phyloP scores from a whole-genome alignment of 345 rosid species.

The Trapa incisa region DNA sequence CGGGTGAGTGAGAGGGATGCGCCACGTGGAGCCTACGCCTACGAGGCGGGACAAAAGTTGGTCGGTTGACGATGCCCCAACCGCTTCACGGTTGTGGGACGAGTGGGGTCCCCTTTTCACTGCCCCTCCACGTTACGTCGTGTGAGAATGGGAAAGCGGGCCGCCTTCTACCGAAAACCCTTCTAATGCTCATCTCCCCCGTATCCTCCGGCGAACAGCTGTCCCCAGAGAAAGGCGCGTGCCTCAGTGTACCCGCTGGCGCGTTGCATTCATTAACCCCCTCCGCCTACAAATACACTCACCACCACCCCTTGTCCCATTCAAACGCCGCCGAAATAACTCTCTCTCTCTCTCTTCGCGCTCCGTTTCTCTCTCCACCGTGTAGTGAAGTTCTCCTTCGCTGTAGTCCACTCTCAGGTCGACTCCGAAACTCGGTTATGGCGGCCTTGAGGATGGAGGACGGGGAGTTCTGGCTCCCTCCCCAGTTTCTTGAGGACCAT shows the following conservation, averaged over 20 bases:
- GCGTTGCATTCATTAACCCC: not conserved
- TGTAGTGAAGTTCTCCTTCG: not conserved
- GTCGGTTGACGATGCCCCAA: conserved; percentile 3
- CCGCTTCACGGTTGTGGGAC: not conserved
- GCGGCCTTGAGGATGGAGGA: conserved; percentile 46
- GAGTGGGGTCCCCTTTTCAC: not conserved
- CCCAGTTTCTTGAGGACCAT: conserved; percentile 65
- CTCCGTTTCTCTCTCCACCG: not conserved
- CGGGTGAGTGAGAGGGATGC: not conserved
- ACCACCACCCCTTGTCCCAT: not conserved
- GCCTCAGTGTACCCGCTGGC: not conserved
- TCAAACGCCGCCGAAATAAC: not conserved
- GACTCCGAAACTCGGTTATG: not conserved
- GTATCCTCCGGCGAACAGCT: not conserved
- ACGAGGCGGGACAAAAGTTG: not conserved
- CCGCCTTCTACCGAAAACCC: not conserved
- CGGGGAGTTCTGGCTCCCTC: conserved; percentile 72
- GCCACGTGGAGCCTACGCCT: conserved; percentile 3
- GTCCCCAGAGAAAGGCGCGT: not conserved
- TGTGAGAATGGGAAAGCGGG: not conserved
- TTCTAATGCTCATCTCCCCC: not conserved
- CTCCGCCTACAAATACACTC: not conserved
- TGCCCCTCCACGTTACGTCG: not conserved
- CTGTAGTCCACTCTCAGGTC: not conserved
- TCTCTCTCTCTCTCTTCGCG: not conserved